Percentiles rank a stretch among this genome's conserved stretches.
Conservation (phyloP, 345 rosid species). For the Lepidium africanum region DNA sequence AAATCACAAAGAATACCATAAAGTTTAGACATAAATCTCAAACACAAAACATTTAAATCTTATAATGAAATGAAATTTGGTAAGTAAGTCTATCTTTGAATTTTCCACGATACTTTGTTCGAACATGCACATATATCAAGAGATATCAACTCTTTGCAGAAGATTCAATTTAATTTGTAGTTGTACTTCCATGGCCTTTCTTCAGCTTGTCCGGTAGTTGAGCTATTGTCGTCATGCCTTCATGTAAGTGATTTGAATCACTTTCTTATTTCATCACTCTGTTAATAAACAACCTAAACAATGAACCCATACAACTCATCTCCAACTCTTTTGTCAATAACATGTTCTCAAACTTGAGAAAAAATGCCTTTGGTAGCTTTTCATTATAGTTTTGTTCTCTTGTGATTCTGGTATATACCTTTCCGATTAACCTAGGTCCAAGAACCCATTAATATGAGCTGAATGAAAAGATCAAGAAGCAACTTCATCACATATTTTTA, state of each 20-base stretch:
- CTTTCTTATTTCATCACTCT: conserved; percentile 49
- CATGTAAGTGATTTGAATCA: conserved; percentile 34
- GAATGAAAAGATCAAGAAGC: no score
- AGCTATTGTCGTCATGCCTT: conserved; percentile 28
- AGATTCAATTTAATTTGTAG: conserved; percentile 22
- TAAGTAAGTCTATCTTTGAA: background rate
- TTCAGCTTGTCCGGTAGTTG: conserved; percentile 26
- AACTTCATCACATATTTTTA: no score
- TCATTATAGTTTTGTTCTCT: conserved; percentile 32
- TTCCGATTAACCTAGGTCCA: no score
- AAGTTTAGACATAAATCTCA: background rate
- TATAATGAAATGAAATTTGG: conserved; percentile 4
- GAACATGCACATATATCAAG: no score
- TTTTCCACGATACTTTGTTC: no score
- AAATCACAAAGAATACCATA: background rate
- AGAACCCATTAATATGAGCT: no score
- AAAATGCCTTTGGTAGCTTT: conserved; percentile 78
- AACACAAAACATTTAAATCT: background rate
- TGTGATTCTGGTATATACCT: no score
- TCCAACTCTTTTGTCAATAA: conserved; percentile 32
- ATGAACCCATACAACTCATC: conserved; percentile 49
- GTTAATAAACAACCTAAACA: conserved; percentile 57
- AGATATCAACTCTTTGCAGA: conserved; percentile 19
- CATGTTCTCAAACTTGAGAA: conserved; percentile 49
- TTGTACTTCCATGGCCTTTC: conserved; percentile 17